These are phyloP conservation scores for Prorocentrum cordatum DNA, from an alignment of 169 alveolate genomes.

Conservation along the genomic window DNA sequence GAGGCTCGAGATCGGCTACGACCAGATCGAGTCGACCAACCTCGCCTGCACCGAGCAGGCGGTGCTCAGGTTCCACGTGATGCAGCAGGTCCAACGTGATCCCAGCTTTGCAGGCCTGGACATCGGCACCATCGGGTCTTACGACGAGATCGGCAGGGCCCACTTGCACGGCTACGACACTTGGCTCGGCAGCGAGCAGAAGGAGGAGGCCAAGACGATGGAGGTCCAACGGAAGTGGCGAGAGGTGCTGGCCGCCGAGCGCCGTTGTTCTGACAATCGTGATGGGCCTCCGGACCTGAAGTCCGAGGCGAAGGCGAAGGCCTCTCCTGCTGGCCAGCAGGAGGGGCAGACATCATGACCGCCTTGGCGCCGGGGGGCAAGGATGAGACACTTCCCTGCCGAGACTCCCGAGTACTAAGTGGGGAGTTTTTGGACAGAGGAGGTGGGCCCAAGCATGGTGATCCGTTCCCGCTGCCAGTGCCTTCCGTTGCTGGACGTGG, in stretches of 20 bases:
- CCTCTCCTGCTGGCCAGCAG: too few relatives aligned
- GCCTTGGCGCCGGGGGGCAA: too few relatives aligned
- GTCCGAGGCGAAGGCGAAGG: too few relatives aligned
- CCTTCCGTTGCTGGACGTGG: too few relatives aligned
- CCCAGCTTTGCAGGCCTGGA: constrained; percentile 35
- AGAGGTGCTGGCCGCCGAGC: not conserved
- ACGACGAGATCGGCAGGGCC: constrained; percentile 17
- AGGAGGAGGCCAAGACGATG: constrained; percentile 13
- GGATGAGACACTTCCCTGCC: too few relatives aligned
- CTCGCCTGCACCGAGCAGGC: not conserved
- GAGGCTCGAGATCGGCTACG: not conserved
- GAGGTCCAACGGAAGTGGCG: not conserved
- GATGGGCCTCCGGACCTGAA: too few relatives aligned
- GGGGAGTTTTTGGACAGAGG: too few relatives aligned
- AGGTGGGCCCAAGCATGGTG: too few relatives aligned
- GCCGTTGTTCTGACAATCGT: not conserved
- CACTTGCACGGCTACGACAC: not conserved
- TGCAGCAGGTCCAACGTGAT: not conserved
- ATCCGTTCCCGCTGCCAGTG: too few relatives aligned
- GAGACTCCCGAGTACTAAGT: too few relatives aligned
- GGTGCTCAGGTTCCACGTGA: not conserved
- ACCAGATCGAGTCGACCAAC: constrained; percentile 10
- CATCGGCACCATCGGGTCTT: not conserved
- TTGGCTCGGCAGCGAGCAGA: constrained; percentile 15
- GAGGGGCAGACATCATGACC: too few relatives aligned